Evolutionary conservation across 495 filamentous ascomycete genomes (phyloP).

Genomic region (Podospora conica): DNA sequence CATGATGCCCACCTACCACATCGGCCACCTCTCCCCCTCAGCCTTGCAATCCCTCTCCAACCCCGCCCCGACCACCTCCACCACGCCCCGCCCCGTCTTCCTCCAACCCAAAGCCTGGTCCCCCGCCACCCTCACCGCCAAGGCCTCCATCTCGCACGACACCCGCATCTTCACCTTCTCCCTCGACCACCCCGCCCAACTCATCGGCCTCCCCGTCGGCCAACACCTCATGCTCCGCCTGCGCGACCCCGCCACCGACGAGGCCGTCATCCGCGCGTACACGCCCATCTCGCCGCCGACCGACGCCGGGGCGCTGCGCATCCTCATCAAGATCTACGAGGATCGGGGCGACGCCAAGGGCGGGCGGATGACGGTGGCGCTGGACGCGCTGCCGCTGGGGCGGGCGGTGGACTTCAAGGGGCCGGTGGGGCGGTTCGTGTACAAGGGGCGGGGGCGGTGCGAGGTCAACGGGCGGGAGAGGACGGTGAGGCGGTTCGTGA

Average conservation of each 20-base stretch:
- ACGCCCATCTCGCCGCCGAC: slow-evolving; percentile 71
- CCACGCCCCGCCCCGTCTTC: slow-evolving; percentile 50
- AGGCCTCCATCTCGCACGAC: slow-evolving; percentile 67
- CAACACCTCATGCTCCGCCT: slow-evolving; percentile 88
- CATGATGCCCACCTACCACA: slow-evolving; percentile 88
- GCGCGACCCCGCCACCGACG: slow-evolving; percentile 57
- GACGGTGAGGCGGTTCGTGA: slow-evolving; percentile 62
- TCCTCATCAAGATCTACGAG: slow-evolving; percentile 86
- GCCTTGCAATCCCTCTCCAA: slow-evolving; percentile 46
- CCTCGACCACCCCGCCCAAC: slow-evolving; percentile 66
- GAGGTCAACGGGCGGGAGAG: slow-evolving; percentile 53
- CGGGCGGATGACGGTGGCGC: slow-evolving; percentile 78
- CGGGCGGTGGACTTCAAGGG: slow-evolving; percentile 81
- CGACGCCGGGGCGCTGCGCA: slow-evolving; percentile 57
- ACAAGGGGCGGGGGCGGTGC: slow-evolving; percentile 62
- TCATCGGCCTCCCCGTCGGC: slow-evolving; percentile 74
- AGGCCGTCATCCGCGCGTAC: slow-evolving; percentile 79
- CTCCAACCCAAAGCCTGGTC: slow-evolving; percentile 68
- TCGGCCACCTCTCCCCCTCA: slow-evolving; percentile 64
- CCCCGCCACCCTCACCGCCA: slow-evolving; percentile 58
- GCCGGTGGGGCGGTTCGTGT: slow-evolving; percentile 83
- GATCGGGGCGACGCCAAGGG: slow-evolving; percentile 48
- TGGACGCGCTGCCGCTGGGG: slow-evolving; percentile 66
- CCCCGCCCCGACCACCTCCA: slow-evolving; percentile 5
- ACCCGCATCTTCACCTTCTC: slow-evolving; percentile 78